Evolutionary conservation across 1,284 basidiomycete genomes (phyloP), one percentile per base, ranked within the genome.

Genomic region (Rhodotorula sp.): DNA sequence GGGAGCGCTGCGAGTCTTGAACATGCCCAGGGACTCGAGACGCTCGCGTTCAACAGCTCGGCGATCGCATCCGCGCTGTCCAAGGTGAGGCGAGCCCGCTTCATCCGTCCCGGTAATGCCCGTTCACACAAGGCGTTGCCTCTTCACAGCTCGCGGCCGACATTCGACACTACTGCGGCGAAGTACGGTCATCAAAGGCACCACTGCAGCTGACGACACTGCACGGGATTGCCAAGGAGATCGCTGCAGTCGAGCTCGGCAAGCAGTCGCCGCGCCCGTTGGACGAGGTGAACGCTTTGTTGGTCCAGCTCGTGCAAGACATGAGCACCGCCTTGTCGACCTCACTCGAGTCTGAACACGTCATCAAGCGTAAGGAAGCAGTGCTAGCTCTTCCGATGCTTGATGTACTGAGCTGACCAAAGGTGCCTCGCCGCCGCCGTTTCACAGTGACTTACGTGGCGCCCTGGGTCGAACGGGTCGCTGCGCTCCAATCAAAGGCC

Each of bases 381-480:
- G 56, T 43, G 7, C n/a, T 19, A 2, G 45, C 28, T 10, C n/a
- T 26, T 38, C 14, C 21, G 38, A 16, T 16, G 5, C 6, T 21
- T 18, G 31, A 2, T 45, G 14, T 4, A 5, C 14, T 14, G 34
- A 5, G 54, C 64, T 71, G 58, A 62, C 38, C 18, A 21, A 38
- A 21, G 8, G 14, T n/a, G 50, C 21, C 12, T 23, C 50, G n/a
- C 26, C 56, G n/a, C 26, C 56, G 4, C 21, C 19, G 26, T 2
- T n/a, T 0, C 12, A 21, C 75, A 94, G 92, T 92, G 70, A 85
- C 87, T 62, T 88, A 89, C 12, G 85, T 87, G 1, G 84, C 92
- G 5, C 97, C 97, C 0, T 99, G 95, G 95, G 83, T 93, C 0
- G 83, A 86, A 0, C 87, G 97, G n/a, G 87, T 95, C 7, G 86